Conservation (phyloP, 164 flowering plant genomes). For the Stephania japonica region DNA sequence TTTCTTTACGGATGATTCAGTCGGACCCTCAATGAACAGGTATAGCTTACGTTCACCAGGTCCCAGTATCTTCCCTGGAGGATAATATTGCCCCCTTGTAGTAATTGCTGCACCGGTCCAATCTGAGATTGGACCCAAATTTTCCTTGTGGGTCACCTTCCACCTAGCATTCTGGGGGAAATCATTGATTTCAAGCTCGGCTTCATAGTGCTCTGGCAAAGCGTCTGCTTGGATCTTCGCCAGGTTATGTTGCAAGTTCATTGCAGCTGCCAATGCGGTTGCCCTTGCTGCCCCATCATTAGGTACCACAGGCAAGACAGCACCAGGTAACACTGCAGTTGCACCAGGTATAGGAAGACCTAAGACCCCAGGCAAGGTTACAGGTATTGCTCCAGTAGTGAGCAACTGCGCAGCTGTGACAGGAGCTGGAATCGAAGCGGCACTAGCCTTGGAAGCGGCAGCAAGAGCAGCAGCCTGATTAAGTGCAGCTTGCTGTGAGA, state of each 20-base stretch:
- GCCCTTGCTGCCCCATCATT: slow-evolving; percentile 73
- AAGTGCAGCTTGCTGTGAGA: slow-evolving; percentile 66
- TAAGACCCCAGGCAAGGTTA: slow-evolving; percentile 36
- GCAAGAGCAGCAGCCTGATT: slow-evolving; percentile 66
- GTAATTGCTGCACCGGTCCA: slow-evolving; percentile 99
- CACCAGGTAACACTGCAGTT: slow-evolving; percentile 30
- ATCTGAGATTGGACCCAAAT: slow-evolving; percentile 92
- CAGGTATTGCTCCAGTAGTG: slow-evolving; percentile 45
- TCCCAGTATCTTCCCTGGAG: slow-evolving; percentile 61
- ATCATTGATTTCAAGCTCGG: slow-evolving; percentile 92
- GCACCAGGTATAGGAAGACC: slow-evolving; percentile 33
- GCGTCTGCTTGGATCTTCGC: slow-evolving; percentile 83
- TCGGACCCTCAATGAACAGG: slow-evolving; percentile 89
- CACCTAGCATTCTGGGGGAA: slow-evolving; percentile 99
- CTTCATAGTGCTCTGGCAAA: slow-evolving; percentile 94
- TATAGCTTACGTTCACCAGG: slow-evolving; percentile 90
- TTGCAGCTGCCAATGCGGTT: slow-evolving; percentile 76
- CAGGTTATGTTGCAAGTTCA: slow-evolving; percentile 84
- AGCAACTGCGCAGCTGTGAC: slow-evolving; percentile 34
- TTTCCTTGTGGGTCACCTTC: slow-evolving; percentile 98
- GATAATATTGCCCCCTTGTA: slow-evolving; percentile 83
- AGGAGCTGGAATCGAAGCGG: slow-evolving; percentile 32
- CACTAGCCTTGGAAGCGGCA: slow-evolving; percentile 54
- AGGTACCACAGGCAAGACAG: slow-evolving; percentile 24
- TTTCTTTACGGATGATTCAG: slow-evolving; percentile 79